phyloP scores from a whole-genome alignment of 495 filamentous ascomycete genomes.

The Choiromyces venosus region DNA sequence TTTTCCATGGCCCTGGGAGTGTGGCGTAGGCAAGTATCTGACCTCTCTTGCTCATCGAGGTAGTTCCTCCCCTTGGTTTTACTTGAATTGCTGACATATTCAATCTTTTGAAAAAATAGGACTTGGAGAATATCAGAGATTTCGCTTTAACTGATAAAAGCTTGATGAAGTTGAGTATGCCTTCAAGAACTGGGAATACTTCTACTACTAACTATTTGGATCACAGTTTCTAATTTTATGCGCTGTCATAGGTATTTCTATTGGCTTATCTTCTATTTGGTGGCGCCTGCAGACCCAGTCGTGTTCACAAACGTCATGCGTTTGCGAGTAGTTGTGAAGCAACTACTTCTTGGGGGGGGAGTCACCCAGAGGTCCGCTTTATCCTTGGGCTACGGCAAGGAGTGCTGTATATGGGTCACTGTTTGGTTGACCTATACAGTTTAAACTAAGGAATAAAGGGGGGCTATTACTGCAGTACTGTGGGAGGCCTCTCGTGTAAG shows the following conservation, averaged over 20 bases:
- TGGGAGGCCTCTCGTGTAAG: too few species aligned
- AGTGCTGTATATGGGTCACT: too few species aligned
- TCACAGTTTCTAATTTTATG: background rate
- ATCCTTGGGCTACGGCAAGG: too few species aligned
- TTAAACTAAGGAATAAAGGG: too few species aligned
- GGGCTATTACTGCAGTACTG: too few species aligned
- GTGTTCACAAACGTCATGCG: background rate
- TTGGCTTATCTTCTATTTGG: background rate
- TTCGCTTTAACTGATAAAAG: background rate
- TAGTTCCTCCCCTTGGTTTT: background rate
- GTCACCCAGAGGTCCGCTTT: too few species aligned
- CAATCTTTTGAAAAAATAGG: too few species aligned
- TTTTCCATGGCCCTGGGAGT: conserved; percentile 11
- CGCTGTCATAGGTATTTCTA: background rate
- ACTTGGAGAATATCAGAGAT: too few species aligned
- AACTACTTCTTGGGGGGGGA: too few species aligned
- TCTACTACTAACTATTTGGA: background rate
- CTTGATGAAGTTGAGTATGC: background rate
- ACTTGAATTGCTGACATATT: too few species aligned
- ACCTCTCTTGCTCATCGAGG: conserved; percentile 23
- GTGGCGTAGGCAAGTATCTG: conserved; percentile 26
- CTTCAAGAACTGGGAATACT: background rate
- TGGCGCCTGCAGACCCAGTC: background rate
- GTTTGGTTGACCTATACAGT: too few species aligned
- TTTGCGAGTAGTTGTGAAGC: too few species aligned